These are phyloP conservation scores for Aspergillus leporis DNA, from an alignment of 495 filamentous ascomycete genomes.

Conservation along the genomic window DNA sequence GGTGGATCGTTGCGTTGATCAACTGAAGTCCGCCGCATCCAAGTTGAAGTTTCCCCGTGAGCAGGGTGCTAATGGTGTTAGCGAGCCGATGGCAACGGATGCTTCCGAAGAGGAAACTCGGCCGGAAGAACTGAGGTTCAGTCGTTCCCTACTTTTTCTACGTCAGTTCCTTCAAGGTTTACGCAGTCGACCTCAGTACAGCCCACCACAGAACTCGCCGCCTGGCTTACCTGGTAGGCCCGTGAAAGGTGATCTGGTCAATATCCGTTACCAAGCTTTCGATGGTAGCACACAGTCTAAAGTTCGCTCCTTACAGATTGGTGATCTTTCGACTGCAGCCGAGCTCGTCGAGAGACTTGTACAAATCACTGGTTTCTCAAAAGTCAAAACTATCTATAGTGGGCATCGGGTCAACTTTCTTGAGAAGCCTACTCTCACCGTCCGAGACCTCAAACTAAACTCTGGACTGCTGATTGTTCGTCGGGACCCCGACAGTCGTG, in stretches of 20 bases:
- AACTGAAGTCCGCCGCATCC: conserved; percentile 68
- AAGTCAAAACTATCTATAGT: conserved; percentile 56
- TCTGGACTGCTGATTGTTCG: conserved; percentile 63
- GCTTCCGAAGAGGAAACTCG: conserved; percentile 41
- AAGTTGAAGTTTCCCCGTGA: conserved; percentile 52
- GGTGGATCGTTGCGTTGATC: conserved; percentile 73
- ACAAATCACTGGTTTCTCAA: conserved; percentile 68
- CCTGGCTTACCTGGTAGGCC: conserved; percentile 40
- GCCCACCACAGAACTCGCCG: conserved; percentile 42
- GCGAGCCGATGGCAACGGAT: conserved; percentile 47
- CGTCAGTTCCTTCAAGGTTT: conserved; percentile 57
- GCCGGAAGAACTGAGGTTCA: conserved; percentile 61
- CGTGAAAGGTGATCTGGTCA: conserved; percentile 59
- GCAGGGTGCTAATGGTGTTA: conserved; percentile 32
- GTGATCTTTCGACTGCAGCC: conserved; percentile 66
- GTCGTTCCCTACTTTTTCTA: conserved; percentile 62
- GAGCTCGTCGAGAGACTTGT: conserved; percentile 65
- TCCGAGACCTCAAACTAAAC: conserved; percentile 47
- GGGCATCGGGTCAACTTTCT: conserved; percentile 51
- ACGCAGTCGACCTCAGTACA: conserved; percentile 54
- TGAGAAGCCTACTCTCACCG: conserved; percentile 35
- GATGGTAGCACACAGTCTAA: conserved; percentile 56
- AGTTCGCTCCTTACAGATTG: conserved; percentile 60
- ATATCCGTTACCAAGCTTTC: conserved; percentile 73
- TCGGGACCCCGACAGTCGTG: conserved; percentile 41